A percentile compares a stretch with the other conserved stretches of the same genome.
These are phyloP conservation scores for Botrytis medusae DNA, from an alignment of 2,329 filamentous ascomycete species.

Conservation along the genomic window DNA sequence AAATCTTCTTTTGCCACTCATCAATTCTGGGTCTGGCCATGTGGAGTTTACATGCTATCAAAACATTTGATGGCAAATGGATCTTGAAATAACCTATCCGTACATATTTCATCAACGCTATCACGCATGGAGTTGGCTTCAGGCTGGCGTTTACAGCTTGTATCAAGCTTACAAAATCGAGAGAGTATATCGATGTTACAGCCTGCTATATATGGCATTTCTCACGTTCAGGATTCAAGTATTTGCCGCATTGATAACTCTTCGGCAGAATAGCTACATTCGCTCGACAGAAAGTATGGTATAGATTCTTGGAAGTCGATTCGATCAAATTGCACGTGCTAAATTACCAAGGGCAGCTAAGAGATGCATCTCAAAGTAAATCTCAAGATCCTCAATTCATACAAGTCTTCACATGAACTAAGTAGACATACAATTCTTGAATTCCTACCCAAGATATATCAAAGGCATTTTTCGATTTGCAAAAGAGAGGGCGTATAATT, in stretches of 20 bases:
- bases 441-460: not conserved
- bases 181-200: not conserved
- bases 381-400: not conserved
- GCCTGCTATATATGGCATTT: not conserved
- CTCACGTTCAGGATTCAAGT: not conserved
- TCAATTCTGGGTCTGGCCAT: not conserved
- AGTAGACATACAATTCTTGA: not conserved
- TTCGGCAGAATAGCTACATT: not conserved
- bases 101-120: not conserved
- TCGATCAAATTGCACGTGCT: not conserved
- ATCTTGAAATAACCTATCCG: not conserved
- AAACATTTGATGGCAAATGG: not conserved
- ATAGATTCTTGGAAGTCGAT: not conserved
- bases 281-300: not conserved
- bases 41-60: not conserved
- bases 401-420: not conserved
- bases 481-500: constrained; percentile 21
- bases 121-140: not conserved
- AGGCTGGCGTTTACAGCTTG: not conserved
- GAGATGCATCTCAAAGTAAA: not conserved
- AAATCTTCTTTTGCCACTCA: constrained; percentile 5
- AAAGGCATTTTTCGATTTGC: not conserved
- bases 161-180: too few species aligned
- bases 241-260: not conserved
- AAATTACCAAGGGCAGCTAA: not conserved